Evolutionary conservation across 345 rosid genomes (phyloP).

Genomic region (Salix dunnii): DNA sequence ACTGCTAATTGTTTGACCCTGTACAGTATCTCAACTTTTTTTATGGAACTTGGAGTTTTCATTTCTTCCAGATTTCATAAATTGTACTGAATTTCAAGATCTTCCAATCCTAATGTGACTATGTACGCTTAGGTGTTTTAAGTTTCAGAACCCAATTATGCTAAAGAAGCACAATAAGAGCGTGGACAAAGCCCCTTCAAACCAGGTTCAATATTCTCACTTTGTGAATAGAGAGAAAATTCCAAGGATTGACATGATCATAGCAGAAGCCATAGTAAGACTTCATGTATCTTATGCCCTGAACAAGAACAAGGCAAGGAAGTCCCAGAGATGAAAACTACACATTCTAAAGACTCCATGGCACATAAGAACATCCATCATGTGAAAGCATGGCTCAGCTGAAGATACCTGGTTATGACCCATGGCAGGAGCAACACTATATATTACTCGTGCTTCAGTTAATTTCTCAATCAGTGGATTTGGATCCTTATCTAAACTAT

Average conservation of each 20-base stretch:
- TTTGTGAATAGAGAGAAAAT: too few species aligned
- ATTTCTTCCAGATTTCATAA: background rate
- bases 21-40: background rate
- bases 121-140: background rate
- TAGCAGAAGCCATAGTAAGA: background rate
- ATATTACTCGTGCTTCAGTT: conserved; percentile 57
- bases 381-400: background rate
- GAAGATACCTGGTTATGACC: conserved; percentile 76
- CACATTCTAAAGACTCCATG: too few species aligned
- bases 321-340: background rate
- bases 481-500: conserved; percentile 32
- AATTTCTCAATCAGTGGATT: conserved; percentile 28
- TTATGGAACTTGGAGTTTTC: background rate
- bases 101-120: background rate
- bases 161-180: too few species aligned
- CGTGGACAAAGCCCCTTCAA: background rate
- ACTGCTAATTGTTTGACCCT: background rate
- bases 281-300: background rate
- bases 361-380: background rate
- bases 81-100: background rate
- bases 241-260: background rate
- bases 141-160: background rate
- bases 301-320: background rate
- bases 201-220: background rate
- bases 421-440: conserved; percentile 74